Evolutionary conservation across 139 green algal species (phyloP).

Genomic region (Picochlorum sp.): DNA sequence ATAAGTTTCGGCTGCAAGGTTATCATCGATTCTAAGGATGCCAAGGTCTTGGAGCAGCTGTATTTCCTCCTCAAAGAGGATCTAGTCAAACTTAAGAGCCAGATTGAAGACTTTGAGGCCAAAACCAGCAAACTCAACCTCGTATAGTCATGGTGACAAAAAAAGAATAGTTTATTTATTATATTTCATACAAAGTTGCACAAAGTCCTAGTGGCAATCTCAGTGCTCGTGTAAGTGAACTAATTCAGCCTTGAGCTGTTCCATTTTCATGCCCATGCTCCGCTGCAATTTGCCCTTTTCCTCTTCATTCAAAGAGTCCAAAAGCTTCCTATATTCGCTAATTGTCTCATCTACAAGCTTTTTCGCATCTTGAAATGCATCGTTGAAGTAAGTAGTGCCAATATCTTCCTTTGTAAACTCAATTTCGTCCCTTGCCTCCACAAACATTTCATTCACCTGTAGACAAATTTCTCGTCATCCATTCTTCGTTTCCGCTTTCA

Average conservation of each 20-base stretch:
- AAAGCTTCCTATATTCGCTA: slow-evolving; percentile 12
- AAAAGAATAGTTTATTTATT: no score
- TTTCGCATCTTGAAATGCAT: slow-evolving; percentile 20
- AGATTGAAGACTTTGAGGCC: no score
- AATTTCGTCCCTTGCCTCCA: slow-evolving; percentile 40
- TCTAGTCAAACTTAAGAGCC: no score
- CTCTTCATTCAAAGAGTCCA: slow-evolving; percentile 8
- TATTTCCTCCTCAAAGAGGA: no score
- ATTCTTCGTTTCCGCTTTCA: no score
- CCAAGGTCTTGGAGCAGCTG: no score
- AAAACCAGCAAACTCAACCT: no score
- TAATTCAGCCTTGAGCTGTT: slow-evolving; percentile 48
- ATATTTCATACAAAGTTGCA: not conserved
- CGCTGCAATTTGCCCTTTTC: slow-evolving; percentile 40
- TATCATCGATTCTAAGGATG: no score
- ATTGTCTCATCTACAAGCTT: slow-evolving; percentile 17
- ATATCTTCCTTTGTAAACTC: slow-evolving; percentile 36
- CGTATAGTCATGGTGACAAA: no score
- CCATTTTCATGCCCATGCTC: slow-evolving; percentile 55
- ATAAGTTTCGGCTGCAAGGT: no score
- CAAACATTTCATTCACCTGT: slow-evolving; percentile 42
- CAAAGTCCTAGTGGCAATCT: not conserved
- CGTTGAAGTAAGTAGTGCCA: slow-evolving; percentile 40
- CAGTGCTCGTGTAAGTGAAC: slow-evolving; percentile 16
- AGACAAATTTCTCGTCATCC: no score